phyloP scores from a whole-genome alignment of 2,329 filamentous ascomycete species.

The Xylariaceae sp. region DNA sequence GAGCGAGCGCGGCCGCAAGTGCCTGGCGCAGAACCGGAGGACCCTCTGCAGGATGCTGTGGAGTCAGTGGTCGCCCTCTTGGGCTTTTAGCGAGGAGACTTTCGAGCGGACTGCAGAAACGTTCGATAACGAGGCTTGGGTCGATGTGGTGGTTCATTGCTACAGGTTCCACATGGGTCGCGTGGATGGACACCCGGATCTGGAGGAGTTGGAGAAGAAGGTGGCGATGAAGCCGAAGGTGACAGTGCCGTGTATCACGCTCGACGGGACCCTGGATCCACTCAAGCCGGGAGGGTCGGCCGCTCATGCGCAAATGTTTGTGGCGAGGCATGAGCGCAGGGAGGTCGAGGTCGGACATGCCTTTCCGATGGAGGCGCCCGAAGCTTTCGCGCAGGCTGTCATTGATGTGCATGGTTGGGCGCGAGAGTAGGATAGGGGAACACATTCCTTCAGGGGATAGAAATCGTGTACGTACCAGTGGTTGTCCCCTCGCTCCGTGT shows the following conservation, averaged over 20 bases:
- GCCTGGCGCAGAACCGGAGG: conserved; percentile 9
- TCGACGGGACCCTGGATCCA: conserved; percentile 11
- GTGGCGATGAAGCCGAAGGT: conserved; percentile 9
- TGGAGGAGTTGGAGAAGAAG: conserved; percentile 5
- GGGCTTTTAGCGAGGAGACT: conserved; percentile 6
- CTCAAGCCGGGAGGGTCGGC: conserved; percentile 13
- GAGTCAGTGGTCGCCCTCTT: conserved; percentile 13
- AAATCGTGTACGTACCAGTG: conserved; percentile 28
- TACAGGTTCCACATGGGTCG: conserved; percentile 12
- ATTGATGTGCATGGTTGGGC: conserved; percentile 11
- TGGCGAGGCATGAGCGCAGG: conserved; percentile 9
- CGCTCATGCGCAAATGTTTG: conserved; percentile 10
- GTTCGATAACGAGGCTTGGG: conserved; percentile 14
- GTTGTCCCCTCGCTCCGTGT: conserved; percentile 23
- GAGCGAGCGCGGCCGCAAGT: conserved; percentile 12
- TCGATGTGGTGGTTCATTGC: conserved; percentile 10
- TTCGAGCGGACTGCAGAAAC: conserved; percentile 8
- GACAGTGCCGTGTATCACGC: conserved; percentile 12
- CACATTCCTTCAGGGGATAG: conserved; percentile 13
- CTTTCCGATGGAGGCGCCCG: conserved; percentile 11
- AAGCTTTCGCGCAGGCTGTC: conserved; percentile 10
- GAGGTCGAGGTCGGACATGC: conserved; percentile 12
- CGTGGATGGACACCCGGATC: conserved; percentile 7
- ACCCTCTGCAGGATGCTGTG: conserved; percentile 9
- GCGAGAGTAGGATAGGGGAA: not conserved